Conservation (phyloP, 1,284 basidiomycete genomes). For the Leccinum colubrinum region DNA sequence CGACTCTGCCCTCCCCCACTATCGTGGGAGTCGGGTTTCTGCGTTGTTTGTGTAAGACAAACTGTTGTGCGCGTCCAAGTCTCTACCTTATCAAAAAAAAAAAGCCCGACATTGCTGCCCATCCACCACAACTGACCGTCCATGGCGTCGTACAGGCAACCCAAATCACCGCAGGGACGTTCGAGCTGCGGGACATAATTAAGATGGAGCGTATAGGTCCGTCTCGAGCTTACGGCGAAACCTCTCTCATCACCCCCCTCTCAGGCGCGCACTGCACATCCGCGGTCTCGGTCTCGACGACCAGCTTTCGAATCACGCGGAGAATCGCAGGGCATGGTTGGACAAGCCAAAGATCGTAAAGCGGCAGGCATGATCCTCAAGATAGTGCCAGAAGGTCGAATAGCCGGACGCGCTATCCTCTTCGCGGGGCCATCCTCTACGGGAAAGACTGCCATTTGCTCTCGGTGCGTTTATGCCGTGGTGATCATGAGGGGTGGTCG, state of each 20-base stretch:
- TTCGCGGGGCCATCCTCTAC: conserved; percentile 96
- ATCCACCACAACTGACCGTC: conserved; percentile 8
- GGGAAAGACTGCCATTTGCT: conserved; percentile 92
- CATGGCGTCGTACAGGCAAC: conserved; percentile 44
- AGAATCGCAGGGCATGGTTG: conserved; percentile 94
- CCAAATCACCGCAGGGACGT: conserved; percentile 70
- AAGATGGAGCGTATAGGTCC: conserved; percentile 95
- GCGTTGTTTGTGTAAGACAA: conserved; percentile 35
- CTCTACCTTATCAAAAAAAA: conserved; percentile 6
- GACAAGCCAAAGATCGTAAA: conserved; percentile 92
- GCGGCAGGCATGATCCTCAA: conserved; percentile 97
- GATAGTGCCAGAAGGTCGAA: conserved; percentile 96
- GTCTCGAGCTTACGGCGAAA: conserved; percentile 15
- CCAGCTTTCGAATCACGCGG: conserved; percentile 79
- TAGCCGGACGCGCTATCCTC: conserved; percentile 92
- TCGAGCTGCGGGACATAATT: conserved; percentile 84
- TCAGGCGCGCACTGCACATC: conserved; percentile 95
- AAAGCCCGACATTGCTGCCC: conserved; percentile 3
- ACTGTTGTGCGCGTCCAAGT: conserved; percentile 31
- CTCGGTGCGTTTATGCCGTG: conserved; percentile 56
- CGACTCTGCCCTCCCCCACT: too few species aligned
- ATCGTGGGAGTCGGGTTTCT: too few species aligned
- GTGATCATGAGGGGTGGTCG: not conserved
- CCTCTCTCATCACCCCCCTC: not conserved
- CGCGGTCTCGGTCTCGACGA: conserved; percentile 93